phyloP scores from a whole-genome alignment of 306 rosid genomes.

The Myrica gale region DNA sequence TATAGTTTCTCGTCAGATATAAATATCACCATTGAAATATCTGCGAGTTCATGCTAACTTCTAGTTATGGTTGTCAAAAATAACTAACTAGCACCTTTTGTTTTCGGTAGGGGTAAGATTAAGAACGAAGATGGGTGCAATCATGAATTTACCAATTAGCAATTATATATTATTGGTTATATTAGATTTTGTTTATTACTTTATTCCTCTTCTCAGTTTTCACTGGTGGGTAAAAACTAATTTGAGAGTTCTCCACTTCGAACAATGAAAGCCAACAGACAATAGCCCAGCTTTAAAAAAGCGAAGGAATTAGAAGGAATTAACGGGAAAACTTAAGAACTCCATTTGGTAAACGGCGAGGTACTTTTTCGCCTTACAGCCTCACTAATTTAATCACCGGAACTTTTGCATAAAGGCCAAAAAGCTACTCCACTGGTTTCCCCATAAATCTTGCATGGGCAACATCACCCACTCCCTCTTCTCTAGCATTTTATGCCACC shows the following conservation, averaged over 20 bases:
- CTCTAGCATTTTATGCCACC: not conserved
- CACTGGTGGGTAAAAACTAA: not conserved
- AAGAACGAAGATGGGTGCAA: no score
- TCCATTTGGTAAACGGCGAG: not conserved
- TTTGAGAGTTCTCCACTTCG: not conserved
- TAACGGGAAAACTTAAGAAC: not conserved
- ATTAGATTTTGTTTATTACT: not conserved
- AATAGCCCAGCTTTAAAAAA: not conserved
- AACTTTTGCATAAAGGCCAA: not conserved
- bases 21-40: no score
- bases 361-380: not conserved
- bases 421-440: not conserved
- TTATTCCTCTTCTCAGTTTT: not conserved
- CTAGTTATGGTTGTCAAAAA: no score
- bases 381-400: not conserved
- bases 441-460: slow-evolving; percentile 4
- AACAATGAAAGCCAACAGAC: not conserved
- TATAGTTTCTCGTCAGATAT: not conserved
- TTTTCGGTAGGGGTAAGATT: no score
- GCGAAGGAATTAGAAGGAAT: not conserved
- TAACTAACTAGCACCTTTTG: no score
- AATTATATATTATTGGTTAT: not conserved
- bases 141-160: no score
- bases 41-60: not conserved
- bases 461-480: not conserved